Conservation (phyloP, 1,284 basidiomycete genomes). For the Ganoderma multipileum region DNA sequence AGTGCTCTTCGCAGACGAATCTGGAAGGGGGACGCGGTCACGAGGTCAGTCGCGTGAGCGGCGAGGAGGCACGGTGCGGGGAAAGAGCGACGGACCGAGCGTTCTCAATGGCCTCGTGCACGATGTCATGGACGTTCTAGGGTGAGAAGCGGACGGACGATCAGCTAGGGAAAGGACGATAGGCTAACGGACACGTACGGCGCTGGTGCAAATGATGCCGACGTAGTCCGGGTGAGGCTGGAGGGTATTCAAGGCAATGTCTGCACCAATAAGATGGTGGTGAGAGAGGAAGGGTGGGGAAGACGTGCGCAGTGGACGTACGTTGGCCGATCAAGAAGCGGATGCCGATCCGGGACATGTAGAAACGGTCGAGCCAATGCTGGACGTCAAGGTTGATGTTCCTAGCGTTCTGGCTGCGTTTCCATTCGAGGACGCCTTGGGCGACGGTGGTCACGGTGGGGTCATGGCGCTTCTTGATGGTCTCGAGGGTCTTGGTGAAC, state of each 20-base stretch:
- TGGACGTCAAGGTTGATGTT: slow-evolving; percentile 91
- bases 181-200: slow-evolving; percentile 55
- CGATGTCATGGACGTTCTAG: slow-evolving; percentile 92
- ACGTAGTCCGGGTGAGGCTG: slow-evolving; percentile 92
- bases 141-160: slow-evolving; percentile 10
- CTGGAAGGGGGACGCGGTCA: slow-evolving; percentile 24
- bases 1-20: slow-evolving; percentile 98
- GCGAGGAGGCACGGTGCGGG: neutral
- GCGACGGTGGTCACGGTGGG: slow-evolving; percentile 98
- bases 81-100: slow-evolving; percentile 59
- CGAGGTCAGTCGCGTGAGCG: neutral
- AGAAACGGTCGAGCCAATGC: slow-evolving; percentile 96
- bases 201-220: slow-evolving; percentile 97
- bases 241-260: slow-evolving; percentile 91
- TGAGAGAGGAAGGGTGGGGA: slow-evolving; percentile 13
- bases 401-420: slow-evolving; percentile 62
- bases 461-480: slow-evolving; percentile 95
- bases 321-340: slow-evolving; percentile 95
- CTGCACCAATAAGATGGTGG: slow-evolving; percentile 45
- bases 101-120: slow-evolving; percentile 99
- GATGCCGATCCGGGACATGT: slow-evolving; percentile 97
- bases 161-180: slow-evolving; percentile 4
- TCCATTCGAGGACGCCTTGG: slow-evolving; percentile 88
- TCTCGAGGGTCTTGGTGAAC: slow-evolving; percentile 89
- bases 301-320: slow-evolving; percentile 47